These are phyloP conservation scores for Neonothopanus nambi DNA, from an alignment of 1,284 basidiomycete species.

Conservation along the genomic window DNA sequence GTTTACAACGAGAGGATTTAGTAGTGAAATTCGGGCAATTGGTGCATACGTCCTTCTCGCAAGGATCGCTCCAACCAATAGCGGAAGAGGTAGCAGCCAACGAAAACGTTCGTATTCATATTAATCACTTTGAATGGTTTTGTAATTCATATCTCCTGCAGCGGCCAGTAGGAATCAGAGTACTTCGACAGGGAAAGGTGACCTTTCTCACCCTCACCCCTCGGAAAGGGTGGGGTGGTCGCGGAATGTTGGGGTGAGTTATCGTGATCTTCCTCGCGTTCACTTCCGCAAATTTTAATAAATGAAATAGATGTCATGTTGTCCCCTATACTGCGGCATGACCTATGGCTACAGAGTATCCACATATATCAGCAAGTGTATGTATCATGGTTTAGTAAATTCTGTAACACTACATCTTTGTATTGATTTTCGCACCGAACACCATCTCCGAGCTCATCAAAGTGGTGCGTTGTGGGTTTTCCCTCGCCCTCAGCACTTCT, in stretches of 20 bases:
- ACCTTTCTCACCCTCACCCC: slow-evolving; percentile 40
- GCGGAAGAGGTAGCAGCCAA: slow-evolving; percentile 68
- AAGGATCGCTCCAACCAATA: slow-evolving; percentile 65
- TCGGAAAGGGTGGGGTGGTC: slow-evolving; percentile 57
- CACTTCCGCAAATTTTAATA: slow-evolving; percentile 4
- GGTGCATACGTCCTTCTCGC: slow-evolving; percentile 50
- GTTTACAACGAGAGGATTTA: slow-evolving; percentile 68
- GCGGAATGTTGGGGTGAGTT: slow-evolving; percentile 80
- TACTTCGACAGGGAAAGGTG: slow-evolving; percentile 36
- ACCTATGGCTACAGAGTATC: too few species aligned
- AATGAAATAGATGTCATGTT: slow-evolving; percentile 65
- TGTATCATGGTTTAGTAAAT: too few species aligned
- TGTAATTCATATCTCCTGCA: slow-evolving; percentile 15
- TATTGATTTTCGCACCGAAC: slow-evolving; percentile 1
- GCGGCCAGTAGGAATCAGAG: slow-evolving; percentile 41
- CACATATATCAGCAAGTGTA: too few species aligned
- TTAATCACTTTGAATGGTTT: not conserved
- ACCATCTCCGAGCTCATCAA: slow-evolving; percentile 9
- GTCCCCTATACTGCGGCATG: slow-evolving; percentile 47
- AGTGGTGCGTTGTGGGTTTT: not conserved
- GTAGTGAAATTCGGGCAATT: slow-evolving; percentile 74
- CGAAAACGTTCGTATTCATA: slow-evolving; percentile 63
- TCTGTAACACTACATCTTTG: slow-evolving; percentile 9
- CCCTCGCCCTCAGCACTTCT: slow-evolving; percentile 40
- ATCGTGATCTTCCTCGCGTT: not conserved